Conservation (phyloP, 1,139 yeast species). For the Yamadazyma sp. region DNA sequence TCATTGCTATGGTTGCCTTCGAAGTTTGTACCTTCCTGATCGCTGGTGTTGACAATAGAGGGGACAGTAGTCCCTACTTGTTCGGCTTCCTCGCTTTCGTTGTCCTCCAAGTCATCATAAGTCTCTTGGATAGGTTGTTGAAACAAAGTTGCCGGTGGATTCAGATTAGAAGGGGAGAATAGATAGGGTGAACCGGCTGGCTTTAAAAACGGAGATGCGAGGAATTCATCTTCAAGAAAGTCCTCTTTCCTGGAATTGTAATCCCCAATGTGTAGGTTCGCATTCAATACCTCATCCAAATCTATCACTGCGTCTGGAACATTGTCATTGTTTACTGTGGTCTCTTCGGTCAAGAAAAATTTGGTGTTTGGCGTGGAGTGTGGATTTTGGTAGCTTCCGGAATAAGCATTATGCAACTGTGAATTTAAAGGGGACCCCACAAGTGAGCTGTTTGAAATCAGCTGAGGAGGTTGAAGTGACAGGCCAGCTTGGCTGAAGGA, state of each 20-base stretch:
- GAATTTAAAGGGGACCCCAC: neutral
- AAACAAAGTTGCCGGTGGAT: conserved; percentile 24
- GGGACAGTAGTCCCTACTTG: too few species aligned
- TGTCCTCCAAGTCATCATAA: conserved; percentile 29
- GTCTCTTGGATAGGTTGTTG: conserved; percentile 37
- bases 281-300: conserved; percentile 56
- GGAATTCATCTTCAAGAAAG: conserved; percentile 28
- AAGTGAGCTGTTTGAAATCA: neutral
- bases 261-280: conserved; percentile 33
- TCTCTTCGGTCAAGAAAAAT: conserved; percentile 37
- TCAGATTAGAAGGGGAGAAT: conserved; percentile 26
- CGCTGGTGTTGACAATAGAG: too few species aligned
- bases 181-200: conserved; percentile 22
- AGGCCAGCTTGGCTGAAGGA: conserved; percentile 11
- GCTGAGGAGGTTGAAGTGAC: conserved; percentile 2
- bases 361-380: conserved; percentile 20
- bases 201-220: conserved; percentile 36
- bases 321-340: conserved; percentile 30
- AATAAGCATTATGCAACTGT: neutral
- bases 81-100: conserved; percentile 17
- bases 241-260: conserved; percentile 43
- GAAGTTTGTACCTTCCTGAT: too few species aligned
- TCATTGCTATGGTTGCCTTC: too few species aligned
- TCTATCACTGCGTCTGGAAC: conserved; percentile 66
- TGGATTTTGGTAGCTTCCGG: neutral